Evolutionary conservation across 495 filamentous ascomycete species (phyloP), one percentile per base, ranked within the genome.

Genomic region (Penicillium manginii): DNA sequence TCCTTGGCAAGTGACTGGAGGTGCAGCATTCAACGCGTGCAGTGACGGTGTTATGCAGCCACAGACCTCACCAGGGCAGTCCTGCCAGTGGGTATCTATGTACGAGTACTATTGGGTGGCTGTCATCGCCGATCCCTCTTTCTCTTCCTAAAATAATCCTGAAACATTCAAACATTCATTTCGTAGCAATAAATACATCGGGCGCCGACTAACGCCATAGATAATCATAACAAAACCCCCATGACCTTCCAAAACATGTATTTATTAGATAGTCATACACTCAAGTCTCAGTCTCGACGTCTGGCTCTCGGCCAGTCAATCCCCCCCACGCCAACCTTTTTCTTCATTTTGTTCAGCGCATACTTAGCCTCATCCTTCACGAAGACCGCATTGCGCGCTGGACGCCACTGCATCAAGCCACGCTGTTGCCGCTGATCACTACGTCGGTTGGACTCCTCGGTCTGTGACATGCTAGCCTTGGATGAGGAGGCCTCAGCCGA

Each of bases 321-420:
- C 73, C 75, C 14, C 14, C 81, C 75, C 17, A 66, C 76, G 17
- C 67, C 68, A 54, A 84, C 48, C 65, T 78, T 78, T 59, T 78
- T 71, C 61, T 77, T 76, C 51, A 83, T 50, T 64, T 78, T 82
- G 7, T 67, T 68, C 40, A 83, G 39, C 43, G 72, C 77, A 58
- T 72, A 83, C 43, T 80, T 81, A 0, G 78, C 77, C 65, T 84
- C 80, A 54, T 84, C 73, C 54, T 78, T 80, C 6, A 76, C 80
- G 58, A 84, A 84, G 6, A 64, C 64, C 32, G 77, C 76, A 58
- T 84, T 84, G 2, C 81, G 67, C 8, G 79, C 81, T n/a, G 81
- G 81, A 43, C 76, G 78, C 81, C 81, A 84, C 65, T 84, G 81
- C 78, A 81, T 78, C 59, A 84, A 50, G 2, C 81, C 81, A 23